A percentile compares a stretch with the other conserved stretches of the same genome.
Evolutionary conservation across 2,329 filamentous ascomycete genomes (phyloP).

Genomic region (Amauroascus niger): DNA sequence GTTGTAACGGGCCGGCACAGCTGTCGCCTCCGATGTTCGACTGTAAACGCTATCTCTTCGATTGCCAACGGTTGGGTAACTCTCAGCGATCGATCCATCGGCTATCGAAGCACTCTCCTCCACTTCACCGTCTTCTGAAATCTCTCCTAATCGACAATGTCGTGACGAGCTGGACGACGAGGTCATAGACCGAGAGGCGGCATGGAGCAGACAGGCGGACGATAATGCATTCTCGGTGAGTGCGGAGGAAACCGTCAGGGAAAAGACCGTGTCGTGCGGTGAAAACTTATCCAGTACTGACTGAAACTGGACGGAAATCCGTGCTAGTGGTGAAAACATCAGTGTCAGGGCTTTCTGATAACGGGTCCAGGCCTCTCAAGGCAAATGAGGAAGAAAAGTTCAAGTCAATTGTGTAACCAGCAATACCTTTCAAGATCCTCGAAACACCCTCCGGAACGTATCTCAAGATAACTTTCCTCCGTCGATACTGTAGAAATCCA

Average conservation of each 20-base stretch:
- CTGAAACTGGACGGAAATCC: constrained; percentile 62
- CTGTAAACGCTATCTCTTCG: constrained; percentile 21
- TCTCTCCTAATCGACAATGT: constrained; percentile 72
- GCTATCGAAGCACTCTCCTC: constrained; percentile 31
- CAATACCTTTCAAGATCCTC: constrained; percentile 73
- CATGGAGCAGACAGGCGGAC: constrained; percentile 78
- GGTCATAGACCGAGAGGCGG: constrained; percentile 73
- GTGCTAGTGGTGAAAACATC: constrained; percentile 48
- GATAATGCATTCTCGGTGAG: constrained; percentile 82
- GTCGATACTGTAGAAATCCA: constrained; percentile 79
- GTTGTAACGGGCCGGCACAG: constrained; percentile 14
- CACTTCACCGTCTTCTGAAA: constrained; percentile 86
- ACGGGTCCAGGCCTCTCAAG: not conserved
- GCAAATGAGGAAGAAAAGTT: not conserved
- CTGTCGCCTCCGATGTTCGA: constrained; percentile 17
- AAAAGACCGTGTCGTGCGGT: constrained; percentile 76
- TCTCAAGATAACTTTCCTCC: constrained; percentile 83
- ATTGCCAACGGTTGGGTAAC: constrained; percentile 5
- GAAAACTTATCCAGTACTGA: constrained; percentile 50
- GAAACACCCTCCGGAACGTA: constrained; percentile 88
- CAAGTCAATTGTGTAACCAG: not conserved
- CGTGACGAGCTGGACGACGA: constrained; percentile 75
- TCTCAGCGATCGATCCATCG: not conserved
- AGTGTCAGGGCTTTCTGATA: not conserved
- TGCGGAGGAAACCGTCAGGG: constrained; percentile 63